Conservation (phyloP, 2,329 filamentous ascomycete genomes). For the Cordyceps cateniannulata region DNA sequence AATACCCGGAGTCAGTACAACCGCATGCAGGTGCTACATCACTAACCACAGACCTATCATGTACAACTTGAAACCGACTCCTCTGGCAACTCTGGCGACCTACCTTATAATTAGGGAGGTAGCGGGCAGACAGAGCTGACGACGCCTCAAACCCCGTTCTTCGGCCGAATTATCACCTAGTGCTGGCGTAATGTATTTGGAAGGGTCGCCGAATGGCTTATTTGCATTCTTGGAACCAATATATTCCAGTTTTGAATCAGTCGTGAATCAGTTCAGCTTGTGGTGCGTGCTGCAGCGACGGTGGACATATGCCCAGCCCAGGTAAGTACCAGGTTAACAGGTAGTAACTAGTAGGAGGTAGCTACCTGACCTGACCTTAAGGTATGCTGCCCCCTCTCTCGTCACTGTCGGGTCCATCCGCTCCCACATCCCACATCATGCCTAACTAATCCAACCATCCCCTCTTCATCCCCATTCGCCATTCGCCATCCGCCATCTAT, state of each 20-base stretch:
- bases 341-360: neutral
- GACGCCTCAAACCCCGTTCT: neutral
- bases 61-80: neutral
- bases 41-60: neutral
- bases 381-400: neutral
- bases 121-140: neutral
- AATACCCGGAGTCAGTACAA: neutral
- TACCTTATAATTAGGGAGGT: no score
- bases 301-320: neutral
- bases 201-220: neutral
- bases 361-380: no score
- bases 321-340: neutral
- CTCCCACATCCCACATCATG: constrained; percentile 7
- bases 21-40: neutral
- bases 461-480: constrained; percentile 2
- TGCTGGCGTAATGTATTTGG: neutral
- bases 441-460: constrained; percentile 10
- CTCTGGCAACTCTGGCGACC: neutral
- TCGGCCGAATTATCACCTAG: neutral
- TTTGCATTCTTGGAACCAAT: constrained; percentile 1
- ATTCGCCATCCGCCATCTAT: constrained; percentile 7
- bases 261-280: neutral
- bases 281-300: neutral
- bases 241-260: neutral
- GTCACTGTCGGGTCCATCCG: neutral